Evolutionary conservation across 2,329 filamentous ascomycete species (phyloP).

Genomic region (Neopestalotiopsis clavispora): DNA sequence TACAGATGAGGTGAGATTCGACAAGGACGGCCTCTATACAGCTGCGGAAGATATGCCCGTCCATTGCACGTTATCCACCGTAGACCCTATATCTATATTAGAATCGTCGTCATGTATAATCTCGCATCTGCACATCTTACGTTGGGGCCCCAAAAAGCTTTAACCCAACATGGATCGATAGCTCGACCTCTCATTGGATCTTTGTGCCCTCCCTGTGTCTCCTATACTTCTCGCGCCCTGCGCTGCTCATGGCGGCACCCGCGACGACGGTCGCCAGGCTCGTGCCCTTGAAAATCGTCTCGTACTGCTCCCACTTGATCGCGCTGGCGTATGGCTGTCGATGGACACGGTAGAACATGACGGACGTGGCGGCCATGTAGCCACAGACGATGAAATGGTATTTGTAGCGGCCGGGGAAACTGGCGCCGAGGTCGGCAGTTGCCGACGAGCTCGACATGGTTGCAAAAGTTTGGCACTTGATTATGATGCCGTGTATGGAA

Average conservation of each 20-base stretch:
- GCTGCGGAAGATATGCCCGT: background rate
- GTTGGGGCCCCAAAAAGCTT: no score
- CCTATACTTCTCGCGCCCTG: constrained; percentile 21
- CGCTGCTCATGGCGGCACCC: constrained; percentile 21
- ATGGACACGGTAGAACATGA: constrained; percentile 23
- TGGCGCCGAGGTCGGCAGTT: background rate
- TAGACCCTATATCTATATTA: background rate
- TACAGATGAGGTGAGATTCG: background rate
- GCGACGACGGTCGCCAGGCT: constrained; percentile 19
- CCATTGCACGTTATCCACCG: background rate
- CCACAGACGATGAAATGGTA: constrained; percentile 77
- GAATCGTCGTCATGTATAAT: background rate
- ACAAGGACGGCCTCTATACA: background rate
- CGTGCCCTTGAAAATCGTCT: constrained; percentile 25
- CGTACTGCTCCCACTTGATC: constrained; percentile 22
- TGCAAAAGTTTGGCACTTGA: background rate
- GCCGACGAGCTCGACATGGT: background rate
- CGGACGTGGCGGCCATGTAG: constrained; percentile 59
- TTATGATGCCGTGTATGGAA: background rate
- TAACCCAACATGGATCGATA: background rate
- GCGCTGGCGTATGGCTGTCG: constrained; percentile 19
- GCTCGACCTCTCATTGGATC: background rate
- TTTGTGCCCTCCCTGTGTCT: constrained; percentile 19
- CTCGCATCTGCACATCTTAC: background rate
- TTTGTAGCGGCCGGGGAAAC: constrained; percentile 33